Conservation (phyloP, 176 grass and related monocot genomes). For the Oryza brachyantha region DNA sequence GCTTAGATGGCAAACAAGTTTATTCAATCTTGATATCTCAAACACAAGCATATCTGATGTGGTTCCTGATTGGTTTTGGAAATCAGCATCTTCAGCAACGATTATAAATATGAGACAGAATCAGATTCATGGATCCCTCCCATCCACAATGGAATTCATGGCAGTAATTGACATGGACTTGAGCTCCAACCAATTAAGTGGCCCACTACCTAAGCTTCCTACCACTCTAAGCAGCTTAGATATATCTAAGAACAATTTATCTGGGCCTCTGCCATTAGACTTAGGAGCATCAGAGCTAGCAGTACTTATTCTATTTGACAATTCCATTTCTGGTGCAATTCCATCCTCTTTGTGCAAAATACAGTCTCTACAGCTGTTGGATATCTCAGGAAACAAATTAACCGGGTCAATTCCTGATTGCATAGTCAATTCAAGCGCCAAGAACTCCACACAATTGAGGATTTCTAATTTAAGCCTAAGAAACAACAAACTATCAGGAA, state of each 20-base stretch:
- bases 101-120: slow-evolving; percentile 22
- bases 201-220: slow-evolving; percentile 33
- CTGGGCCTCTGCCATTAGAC: slow-evolving; percentile 10
- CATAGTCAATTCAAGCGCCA: too few relatives aligned
- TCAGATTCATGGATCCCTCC: background rate
- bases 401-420: background rate
- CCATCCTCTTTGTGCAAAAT: slow-evolving; percentile 36
- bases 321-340: slow-evolving; percentile 32
- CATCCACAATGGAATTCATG: slow-evolving; percentile 16
- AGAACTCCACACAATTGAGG: too few relatives aligned
- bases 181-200: slow-evolving; percentile 24
- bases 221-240: background rate
- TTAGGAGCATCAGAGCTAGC: background rate
- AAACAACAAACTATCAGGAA: slow-evolving; percentile 23
- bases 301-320: background rate
- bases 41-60: slow-evolving; percentile 29
- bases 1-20: slow-evolving; percentile 1
- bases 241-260: slow-evolving; percentile 38
- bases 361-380: background rate
- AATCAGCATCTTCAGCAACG: background rate
- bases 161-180: background rate
- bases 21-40: background rate
- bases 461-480: background rate
- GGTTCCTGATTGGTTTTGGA: slow-evolving; percentile 41
- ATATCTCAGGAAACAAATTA: slow-evolving; percentile 20